Evolutionary conservation across 2,329 filamentous ascomycete genomes (phyloP).

Genomic region (Penicillium sp.): DNA sequence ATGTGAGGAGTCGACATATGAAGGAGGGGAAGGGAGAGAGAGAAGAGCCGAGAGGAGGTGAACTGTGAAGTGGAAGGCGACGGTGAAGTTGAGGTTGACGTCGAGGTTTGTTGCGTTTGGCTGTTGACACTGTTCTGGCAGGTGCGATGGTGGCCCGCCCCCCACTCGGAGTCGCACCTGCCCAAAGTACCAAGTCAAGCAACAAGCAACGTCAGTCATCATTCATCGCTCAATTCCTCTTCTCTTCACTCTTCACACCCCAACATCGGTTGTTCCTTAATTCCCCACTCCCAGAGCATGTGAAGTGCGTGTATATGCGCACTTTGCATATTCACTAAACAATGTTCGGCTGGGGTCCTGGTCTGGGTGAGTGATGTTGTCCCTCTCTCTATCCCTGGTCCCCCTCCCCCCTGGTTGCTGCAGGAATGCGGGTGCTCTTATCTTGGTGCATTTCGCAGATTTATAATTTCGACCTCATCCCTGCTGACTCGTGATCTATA

Average conservation of each 20-base stretch:
- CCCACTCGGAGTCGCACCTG: not conserved
- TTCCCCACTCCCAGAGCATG: slow-evolving; percentile 7
- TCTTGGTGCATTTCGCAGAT: not conserved
- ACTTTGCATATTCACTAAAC: slow-evolving; percentile 2
- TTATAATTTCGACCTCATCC: not conserved
- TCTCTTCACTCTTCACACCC: not conserved
- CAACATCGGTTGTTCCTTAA: too few relatives aligned
- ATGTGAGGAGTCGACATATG: not conserved
- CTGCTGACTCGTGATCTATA: not conserved
- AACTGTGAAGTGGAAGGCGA: too few relatives aligned
- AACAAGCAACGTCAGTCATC: too few relatives aligned
- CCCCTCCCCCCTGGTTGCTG: not conserved
- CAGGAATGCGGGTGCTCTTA: slow-evolving; percentile 2
- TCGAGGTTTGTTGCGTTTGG: not conserved
- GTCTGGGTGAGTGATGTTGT: slow-evolving; percentile 32
- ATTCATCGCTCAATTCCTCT: not conserved
- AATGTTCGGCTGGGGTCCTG: slow-evolving; percentile 42
- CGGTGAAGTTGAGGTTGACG: not conserved
- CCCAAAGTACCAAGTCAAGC: not conserved
- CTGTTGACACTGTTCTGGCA: not conserved
- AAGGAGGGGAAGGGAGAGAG: not conserved
- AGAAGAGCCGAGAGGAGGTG: not conserved
- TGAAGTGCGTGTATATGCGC: not conserved
- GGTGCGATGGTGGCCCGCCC: not conserved
- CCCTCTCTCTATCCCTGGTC: not conserved